phyloP scores from a whole-genome alignment of 495 filamentous ascomycete species.

The Pyrenula aspistea region DNA sequence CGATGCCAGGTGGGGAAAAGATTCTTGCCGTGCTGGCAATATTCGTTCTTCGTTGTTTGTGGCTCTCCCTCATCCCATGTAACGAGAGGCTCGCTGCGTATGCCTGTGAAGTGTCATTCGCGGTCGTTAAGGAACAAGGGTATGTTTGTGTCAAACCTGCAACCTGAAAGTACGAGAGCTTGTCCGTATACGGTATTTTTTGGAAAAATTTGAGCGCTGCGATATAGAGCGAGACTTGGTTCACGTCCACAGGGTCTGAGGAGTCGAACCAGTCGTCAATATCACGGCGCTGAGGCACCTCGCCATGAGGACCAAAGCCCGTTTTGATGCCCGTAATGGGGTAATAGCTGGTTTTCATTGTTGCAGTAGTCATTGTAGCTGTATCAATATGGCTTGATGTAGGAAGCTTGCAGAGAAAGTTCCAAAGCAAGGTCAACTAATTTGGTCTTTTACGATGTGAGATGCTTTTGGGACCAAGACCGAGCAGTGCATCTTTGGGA shows the following conservation, averaged over 20 bases:
- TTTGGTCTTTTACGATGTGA: no score
- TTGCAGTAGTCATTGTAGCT: no score
- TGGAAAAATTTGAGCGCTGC: constrained; percentile 3
- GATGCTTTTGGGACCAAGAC: no score
- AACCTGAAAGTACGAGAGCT: not conserved
- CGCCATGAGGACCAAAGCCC: constrained; percentile 2
- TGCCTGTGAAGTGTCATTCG: no score
- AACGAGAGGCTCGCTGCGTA: not conserved
- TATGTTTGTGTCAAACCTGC: not conserved
- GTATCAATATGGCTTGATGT: no score
- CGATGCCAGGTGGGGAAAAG: constrained; percentile 6
- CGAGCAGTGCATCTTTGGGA: no score
- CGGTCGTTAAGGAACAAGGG: no score
- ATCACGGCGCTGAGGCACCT: constrained; percentile 3
- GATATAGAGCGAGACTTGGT: constrained; percentile 2
- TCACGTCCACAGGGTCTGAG: constrained; percentile 1
- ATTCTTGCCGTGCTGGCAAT: constrained; percentile 1
- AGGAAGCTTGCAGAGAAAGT: no score
- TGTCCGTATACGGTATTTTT: not conserved
- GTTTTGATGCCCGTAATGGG: constrained; percentile 6
- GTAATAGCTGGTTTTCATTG: no score
- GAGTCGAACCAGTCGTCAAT: constrained; percentile 5
- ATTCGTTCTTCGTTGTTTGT: not conserved
- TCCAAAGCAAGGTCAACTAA: no score
- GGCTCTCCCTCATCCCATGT: not conserved